Percentiles rank a stretch among this genome's conserved stretches.
Evolutionary conservation across 495 filamentous ascomycete genomes (phyloP).

Genomic region (Neurospora intermedia): DNA sequence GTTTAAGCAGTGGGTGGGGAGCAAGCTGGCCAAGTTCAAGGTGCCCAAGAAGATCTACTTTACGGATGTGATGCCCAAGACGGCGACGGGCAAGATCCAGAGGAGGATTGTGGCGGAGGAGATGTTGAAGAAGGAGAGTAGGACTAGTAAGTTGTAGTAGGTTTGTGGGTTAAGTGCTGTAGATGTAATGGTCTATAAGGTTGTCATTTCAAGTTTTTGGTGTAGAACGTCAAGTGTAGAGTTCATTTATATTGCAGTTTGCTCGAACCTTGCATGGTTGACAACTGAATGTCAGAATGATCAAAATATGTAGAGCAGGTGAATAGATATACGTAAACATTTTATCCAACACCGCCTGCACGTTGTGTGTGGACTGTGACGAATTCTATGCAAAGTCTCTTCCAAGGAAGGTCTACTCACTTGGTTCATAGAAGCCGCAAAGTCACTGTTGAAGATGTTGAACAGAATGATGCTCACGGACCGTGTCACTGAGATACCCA

Average conservation of each 20-base stretch:
- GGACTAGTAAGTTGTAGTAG: slow-evolving; percentile 32
- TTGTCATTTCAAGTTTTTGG: too few species aligned
- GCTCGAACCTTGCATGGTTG: neutral
- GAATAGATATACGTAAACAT: neutral
- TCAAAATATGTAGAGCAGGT: neutral
- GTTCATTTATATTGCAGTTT: neutral
- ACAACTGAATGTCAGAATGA: neutral
- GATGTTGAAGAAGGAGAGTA: slow-evolving; percentile 51
- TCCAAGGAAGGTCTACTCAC: too few species aligned
- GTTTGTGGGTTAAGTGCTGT: neutral
- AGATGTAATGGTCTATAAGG: too few species aligned
- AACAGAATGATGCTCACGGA: neutral
- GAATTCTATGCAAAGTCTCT: too few species aligned
- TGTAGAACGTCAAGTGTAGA: neutral
- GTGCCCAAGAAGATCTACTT: slow-evolving; percentile 78
- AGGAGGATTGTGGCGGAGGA: slow-evolving; percentile 67
- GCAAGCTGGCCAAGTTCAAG: slow-evolving; percentile 70
- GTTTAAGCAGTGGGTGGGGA: slow-evolving; percentile 53
- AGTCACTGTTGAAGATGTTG: neutral
- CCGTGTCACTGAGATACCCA: too few species aligned
- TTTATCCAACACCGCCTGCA: neutral
- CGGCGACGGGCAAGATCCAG: slow-evolving; percentile 83
- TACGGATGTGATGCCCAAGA: slow-evolving; percentile 74
- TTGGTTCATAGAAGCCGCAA: neutral
- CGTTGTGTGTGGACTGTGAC: neutral